Base-by-base conservation (phyloP, 306 rosid species). In the Sindora glabra region DNA sequence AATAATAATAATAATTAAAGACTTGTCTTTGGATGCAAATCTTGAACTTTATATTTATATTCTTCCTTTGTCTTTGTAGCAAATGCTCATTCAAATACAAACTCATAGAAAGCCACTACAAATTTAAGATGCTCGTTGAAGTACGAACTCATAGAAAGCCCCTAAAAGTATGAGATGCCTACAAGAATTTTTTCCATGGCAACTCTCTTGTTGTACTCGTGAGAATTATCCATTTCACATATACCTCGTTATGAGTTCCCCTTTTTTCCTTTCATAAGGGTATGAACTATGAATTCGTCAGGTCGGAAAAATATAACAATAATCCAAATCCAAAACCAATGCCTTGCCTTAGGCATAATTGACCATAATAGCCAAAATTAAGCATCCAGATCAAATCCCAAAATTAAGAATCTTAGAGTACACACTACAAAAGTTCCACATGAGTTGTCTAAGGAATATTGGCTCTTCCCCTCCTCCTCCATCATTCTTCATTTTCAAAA, bases 141-240 rank as follows among this genome's bases (percentile, higher is more conserved):
- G n/a, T n/a, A n/a, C n/a, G n/a, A n/a, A n/a, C n/a, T n/a, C n/a
- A n/a, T n/a, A 29, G 34, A 29, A 29, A 29, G 34, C 34, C 34
- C n/a, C n/a, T n/a, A n/a, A n/a, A n/a, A n/a, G n/a, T n/a, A n/a
- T n/a, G n/a, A n/a, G n/a, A n/a, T n/a, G 34, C 34, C 34, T 9
- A 29, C 34, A 9, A 29, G 34, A 29, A 29, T 4, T 6, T 29
- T 29, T 29, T 9, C 8, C 34, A 4, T 29, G 8, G 8, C 34
- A 29, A 29, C 34, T 55, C 39, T 56, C 53, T 56, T 38, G 65
- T 47, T 10, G 19, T 34, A 13, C 23, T 19, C 30, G 25, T 17
- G 62, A 39, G 64, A 62, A 71, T 54, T 11, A 54, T 47, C 32
- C 62, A 42, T 33, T 16, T 39, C 53, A 48, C 67, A 39, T 62